Evolutionary conservation across 192 early-diverging fungal genomes (phyloP).

Genomic region (Backusella liffmaniae): DNA sequence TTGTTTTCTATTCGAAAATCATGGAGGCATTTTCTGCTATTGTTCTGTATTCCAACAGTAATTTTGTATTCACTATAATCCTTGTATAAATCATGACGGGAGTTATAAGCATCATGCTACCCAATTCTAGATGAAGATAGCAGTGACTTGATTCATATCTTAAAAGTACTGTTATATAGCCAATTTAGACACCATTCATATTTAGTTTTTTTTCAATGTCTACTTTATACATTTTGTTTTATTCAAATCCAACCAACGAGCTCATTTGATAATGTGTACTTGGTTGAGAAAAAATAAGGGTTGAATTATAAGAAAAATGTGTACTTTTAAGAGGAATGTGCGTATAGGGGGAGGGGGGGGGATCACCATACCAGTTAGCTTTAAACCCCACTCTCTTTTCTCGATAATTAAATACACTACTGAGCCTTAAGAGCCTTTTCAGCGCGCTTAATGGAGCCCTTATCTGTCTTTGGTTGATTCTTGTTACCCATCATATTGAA

Average conservation of each 20-base stretch:
- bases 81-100: too few species aligned
- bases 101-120: too few species aligned
- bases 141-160: too few species aligned
- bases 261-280: background rate
- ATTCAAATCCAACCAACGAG: background rate
- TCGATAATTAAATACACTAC: background rate
- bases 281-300: background rate
- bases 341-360: background rate
- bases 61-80: too few species aligned
- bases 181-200: too few species aligned
- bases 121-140: background rate
- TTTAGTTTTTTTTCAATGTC: background rate
- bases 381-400: background rate
- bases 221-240: conserved; percentile 7
- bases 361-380: background rate
- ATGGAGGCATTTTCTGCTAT: too few species aligned
- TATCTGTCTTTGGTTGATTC: conserved; percentile 42
- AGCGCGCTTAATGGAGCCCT: conserved; percentile 50
- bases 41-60: too few species aligned
- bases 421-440: conserved; percentile 41
- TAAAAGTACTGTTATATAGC: too few species aligned
- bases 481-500: conserved; percentile 52
- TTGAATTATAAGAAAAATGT: background rate
- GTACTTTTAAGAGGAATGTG: background rate
- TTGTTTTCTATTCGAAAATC: background rate